Evolutionary conservation across 148 eudicot species (phyloP), one percentile per base, ranked within the genome.

Genomic region (Suaeda aralocaspica): DNA sequence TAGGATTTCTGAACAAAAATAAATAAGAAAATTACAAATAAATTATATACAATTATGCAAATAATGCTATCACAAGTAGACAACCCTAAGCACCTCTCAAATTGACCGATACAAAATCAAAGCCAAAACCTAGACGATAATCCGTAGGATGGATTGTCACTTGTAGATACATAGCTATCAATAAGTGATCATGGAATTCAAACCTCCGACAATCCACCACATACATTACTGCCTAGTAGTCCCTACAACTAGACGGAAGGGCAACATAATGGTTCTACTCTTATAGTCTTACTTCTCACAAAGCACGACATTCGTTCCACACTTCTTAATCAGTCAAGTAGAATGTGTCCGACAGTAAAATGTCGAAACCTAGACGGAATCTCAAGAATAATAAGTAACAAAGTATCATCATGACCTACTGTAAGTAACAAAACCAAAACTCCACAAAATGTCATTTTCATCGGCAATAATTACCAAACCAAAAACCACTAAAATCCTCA

Each of bases 1-100:
- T 91, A 94, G 13, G 99, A 94, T 91, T 89, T 94, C 97, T 94
- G 91, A 74, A 73, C 2, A 31, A 53, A 34, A 44, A 41, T 31
- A 30, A 52, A 39, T 28, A 7, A 59, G 16, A 39, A 57, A 69
- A 44, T 4, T 44, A 45, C 15, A 2, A 8, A 46, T 1, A 36
- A 0, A 3, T 45, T 3, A 15, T 46, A 30, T 9, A 25, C 24
- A 6, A 2, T 9, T 24, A 30, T 6, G 19, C 48, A 61, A 51
- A 36, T 36, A 36, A 36, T 36, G 41, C 4, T 3, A 36, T 22
- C 44, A 29, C 2, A 12, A 62, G 11, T n/a, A n/a, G n/a, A n/a
- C n/a, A n/a, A n/a, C n/a, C 36, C 18, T 59, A 59, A 0, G 11
- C 30, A 2, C 21, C 6, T 59, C 41, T 41, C 7, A 30, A 6